Conservation (phyloP, 2,329 filamentous ascomycete species). For the Claviceps quebecensis region DNA sequence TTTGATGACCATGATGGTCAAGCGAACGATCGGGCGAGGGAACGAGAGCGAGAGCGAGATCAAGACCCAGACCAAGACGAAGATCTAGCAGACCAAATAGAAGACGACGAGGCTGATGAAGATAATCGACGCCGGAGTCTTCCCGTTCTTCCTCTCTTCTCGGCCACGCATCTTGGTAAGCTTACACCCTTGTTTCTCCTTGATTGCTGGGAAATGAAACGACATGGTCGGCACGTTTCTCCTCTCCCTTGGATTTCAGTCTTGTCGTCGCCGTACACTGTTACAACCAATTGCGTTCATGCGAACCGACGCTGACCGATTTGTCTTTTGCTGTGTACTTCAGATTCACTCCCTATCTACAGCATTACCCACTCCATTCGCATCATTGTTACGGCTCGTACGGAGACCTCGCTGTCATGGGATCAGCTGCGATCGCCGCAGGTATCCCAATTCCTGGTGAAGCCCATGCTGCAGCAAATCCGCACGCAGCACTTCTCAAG, state of each 20-base stretch:
- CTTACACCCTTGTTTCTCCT: not conserved
- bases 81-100: slow-evolving; percentile 29
- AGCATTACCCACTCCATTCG: slow-evolving; percentile 82
- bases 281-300: not conserved
- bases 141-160: slow-evolving; percentile 61
- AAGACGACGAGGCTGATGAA: slow-evolving; percentile 10
- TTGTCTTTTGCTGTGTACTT: not conserved
- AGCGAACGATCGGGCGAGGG: slow-evolving; percentile 33
- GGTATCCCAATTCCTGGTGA: slow-evolving; percentile 87
- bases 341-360: slow-evolving; percentile 79
- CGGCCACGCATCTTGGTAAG: slow-evolving; percentile 59
- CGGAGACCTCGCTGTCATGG: slow-evolving; percentile 87
- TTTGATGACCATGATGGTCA: slow-evolving; percentile 32
- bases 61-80: slow-evolving; percentile 29
- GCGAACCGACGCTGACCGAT: not conserved
- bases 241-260: too few species aligned
- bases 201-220: too few species aligned
- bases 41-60: slow-evolving; percentile 23
- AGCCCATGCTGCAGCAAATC: slow-evolving; percentile 88
- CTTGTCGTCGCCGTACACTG: not conserved
- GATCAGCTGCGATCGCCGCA: slow-evolving; percentile 93
- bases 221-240: too few species aligned
- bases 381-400: slow-evolving; percentile 67
- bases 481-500: slow-evolving; percentile 69
- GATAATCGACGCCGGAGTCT: slow-evolving; percentile 25